phyloP scores from a whole-genome alignment of 441 rosid species.

The Pelargonium citronellum region DNA sequence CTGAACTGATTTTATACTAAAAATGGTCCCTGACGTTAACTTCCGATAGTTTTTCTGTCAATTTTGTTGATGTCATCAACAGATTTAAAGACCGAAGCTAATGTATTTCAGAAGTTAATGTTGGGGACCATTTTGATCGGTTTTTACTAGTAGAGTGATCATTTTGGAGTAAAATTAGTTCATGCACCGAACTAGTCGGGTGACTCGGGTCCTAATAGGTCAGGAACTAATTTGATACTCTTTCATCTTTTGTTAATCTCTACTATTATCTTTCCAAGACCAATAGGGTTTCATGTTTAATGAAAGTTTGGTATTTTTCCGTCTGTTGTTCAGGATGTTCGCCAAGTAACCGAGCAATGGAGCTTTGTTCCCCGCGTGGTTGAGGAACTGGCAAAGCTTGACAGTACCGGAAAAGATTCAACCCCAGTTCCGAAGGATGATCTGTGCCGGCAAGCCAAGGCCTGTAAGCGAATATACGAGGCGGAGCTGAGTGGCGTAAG shows the following conservation, averaged over 20 bases:
- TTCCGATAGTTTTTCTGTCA: too few species aligned
- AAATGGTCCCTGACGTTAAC: too few species aligned
- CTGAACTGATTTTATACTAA: too few species aligned
- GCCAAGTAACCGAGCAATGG: conserved; percentile 62
- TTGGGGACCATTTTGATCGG: too few species aligned
- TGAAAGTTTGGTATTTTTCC: not conserved
- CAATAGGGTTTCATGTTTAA: not conserved
- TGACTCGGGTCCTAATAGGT: not conserved
- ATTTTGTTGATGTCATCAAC: too few species aligned
- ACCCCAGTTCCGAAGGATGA: conserved; percentile 40
- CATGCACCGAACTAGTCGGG: too few species aligned
- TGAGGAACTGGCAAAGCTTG: conserved; percentile 60
- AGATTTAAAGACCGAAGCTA: too few species aligned
- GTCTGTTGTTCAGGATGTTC: conserved; percentile 46
- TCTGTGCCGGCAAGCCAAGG: conserved; percentile 49
- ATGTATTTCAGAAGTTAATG: too few species aligned
- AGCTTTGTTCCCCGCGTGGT: conserved; percentile 73
- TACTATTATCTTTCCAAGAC: not conserved
- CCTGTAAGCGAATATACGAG: conserved; percentile 56
- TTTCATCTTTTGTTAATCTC: not conserved
- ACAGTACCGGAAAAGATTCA: conserved; percentile 24
- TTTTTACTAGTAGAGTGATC: too few species aligned
- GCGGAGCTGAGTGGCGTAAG: conserved; percentile 36
- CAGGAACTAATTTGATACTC: not conserved
- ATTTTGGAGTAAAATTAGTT: too few species aligned